A percentile compares a stretch with the other conserved stretches of the same genome.
Evolutionary conservation across 192 early-diverging fungal genomes (phyloP).

Genomic region (Spinellus fusiger): DNA sequence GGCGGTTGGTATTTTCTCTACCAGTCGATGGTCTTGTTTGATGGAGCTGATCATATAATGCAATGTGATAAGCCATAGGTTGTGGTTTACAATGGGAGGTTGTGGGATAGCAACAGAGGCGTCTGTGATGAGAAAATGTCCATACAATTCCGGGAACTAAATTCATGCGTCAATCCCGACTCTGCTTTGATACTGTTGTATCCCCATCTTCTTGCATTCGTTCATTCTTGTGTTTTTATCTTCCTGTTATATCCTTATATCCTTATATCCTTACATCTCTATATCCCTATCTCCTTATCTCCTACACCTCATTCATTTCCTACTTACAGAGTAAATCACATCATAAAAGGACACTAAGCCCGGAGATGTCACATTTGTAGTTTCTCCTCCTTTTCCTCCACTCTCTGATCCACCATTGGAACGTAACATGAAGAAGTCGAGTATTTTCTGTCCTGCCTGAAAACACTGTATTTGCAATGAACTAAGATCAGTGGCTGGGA

Average conservation of each 20-base stretch:
- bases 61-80: conserved; percentile 43
- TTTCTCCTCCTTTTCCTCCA: background rate
- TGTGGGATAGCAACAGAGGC: conserved; percentile 7
- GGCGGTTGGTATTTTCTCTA: conserved; percentile 36
- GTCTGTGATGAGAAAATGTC: conserved; percentile 19
- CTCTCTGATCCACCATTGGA: background rate
- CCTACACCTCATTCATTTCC: too few relatives aligned
- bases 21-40: conserved; percentile 32
- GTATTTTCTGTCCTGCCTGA: conserved; percentile 15
- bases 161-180: background rate
- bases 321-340: conserved; percentile 30
- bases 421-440: conserved; percentile 23
- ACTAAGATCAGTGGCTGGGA: conserved; percentile 9
- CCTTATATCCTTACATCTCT: too few relatives aligned
- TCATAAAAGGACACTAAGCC: conserved; percentile 23
- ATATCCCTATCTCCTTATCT: too few relatives aligned
- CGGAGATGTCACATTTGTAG: background rate
- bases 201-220: too few relatives aligned
- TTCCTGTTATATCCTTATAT: too few relatives aligned
- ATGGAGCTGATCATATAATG: conserved; percentile 37
- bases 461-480: conserved; percentile 22
- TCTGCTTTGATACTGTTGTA: background rate
- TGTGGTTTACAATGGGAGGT: conserved; percentile 32
- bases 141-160: conserved; percentile 32
- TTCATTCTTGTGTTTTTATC: too few relatives aligned